Conservation (phyloP, 208 protist genomes). For the Acanthamoeba rhysodes region DNA sequence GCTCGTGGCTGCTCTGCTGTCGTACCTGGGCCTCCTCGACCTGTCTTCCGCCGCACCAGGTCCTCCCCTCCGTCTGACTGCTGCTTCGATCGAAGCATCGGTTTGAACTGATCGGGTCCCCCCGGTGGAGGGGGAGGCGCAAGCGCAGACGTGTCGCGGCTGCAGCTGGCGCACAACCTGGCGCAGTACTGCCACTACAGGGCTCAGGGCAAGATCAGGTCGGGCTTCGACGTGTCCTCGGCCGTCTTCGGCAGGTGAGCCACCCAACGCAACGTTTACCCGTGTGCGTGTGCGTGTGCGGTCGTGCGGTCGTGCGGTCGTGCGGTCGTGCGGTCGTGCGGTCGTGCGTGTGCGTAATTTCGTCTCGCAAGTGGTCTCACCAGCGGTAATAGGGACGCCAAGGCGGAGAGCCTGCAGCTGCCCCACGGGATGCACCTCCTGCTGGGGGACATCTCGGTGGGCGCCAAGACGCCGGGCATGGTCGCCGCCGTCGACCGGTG, state of each 20-base stretch:
- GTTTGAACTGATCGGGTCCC: too few species aligned
- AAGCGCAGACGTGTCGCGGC: not conserved
- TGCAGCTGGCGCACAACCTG: constrained; percentile 92
- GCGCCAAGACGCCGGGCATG: constrained; percentile 96
- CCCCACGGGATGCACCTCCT: constrained; percentile 90
- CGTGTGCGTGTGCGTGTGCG: not conserved
- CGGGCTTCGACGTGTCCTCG: constrained; percentile 97
- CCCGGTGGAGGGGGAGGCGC: too few species aligned
- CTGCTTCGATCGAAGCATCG: too few species aligned
- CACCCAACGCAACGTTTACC: too few species aligned
- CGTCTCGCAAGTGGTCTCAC: not conserved
- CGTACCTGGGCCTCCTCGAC: constrained; percentile 71
- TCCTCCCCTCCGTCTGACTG: too few species aligned
- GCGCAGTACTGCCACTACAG: constrained; percentile 96
- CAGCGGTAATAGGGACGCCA: not conserved
- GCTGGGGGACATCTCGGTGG: constrained; percentile 90
- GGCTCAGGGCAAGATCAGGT: constrained; percentile 97
- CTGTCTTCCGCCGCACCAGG: not conserved
- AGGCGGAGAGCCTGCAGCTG: constrained; percentile 16
- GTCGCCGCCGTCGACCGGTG: constrained; percentile 95
- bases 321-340: too few species aligned
- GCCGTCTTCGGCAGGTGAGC: constrained; percentile 94
- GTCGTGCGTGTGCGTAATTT: too few species aligned
- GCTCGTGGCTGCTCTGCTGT: constrained; percentile 93
- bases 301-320: too few species aligned